Percentiles rank a stretch among this genome's conserved stretches.
Conservation (phyloP, 306 rosid species). For the Trichosanthes truncata region DNA sequence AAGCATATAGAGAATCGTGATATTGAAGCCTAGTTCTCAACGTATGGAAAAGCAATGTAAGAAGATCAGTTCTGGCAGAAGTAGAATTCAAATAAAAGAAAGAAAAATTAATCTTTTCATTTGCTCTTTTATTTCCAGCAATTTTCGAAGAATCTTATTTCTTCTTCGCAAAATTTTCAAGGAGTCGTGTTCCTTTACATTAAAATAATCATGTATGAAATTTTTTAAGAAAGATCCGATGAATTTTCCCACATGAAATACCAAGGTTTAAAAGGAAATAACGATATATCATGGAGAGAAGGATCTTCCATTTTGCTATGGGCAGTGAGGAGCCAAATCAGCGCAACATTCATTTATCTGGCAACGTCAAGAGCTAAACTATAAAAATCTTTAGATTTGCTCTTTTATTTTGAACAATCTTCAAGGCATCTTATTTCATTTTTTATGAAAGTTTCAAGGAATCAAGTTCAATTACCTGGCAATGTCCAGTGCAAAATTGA, state of each 20-base stretch:
- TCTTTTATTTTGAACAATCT: neutral
- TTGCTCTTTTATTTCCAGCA: neutral
- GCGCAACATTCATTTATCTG: neutral
- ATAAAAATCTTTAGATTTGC: neutral
- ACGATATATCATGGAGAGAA: neutral
- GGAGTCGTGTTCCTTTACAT: slow-evolving; percentile 13
- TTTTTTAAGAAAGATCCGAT: neutral
- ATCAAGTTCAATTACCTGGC: slow-evolving; percentile 42
- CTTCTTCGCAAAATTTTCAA: neutral
- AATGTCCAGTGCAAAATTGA: slow-evolving; percentile 76
- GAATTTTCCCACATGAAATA: neutral
- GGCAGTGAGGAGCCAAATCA: neutral
- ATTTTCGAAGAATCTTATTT: neutral
- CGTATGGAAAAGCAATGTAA: neutral
- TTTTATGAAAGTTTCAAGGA: neutral
- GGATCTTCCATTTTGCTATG: neutral
- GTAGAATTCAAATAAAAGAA: neutral
- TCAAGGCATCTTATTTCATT: neutral
- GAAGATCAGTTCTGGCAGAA: neutral
- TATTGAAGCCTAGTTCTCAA: neutral
- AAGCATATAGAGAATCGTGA: neutral
- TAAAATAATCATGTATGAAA: neutral
- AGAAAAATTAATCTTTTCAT: neutral
- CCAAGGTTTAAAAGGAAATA: neutral
- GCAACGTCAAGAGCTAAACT: neutral